These are phyloP conservation scores for Marchantia polymorpha DNA, from an alignment of 225 moss, liverwort and hornwort genomes.

Conservation along the genomic window DNA sequence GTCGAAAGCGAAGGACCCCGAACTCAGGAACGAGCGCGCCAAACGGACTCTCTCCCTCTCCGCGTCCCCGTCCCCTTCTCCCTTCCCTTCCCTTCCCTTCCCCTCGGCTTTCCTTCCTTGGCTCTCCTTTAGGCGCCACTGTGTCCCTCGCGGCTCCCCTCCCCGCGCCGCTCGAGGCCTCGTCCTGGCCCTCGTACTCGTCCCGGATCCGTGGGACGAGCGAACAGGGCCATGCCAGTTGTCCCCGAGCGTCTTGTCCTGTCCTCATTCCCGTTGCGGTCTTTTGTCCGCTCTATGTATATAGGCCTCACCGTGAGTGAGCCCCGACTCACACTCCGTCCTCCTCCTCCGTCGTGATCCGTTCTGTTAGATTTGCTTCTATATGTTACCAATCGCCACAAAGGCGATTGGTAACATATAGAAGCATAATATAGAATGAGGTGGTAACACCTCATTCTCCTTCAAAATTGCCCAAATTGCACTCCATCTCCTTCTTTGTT, in stretches of 20 bases:
- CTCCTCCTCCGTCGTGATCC: too few species aligned
- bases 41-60: background rate
- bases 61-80: too few species aligned
- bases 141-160: background rate
- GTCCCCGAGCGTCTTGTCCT: background rate
- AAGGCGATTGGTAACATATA: too few species aligned
- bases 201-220: background rate
- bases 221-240: conserved; percentile 4
- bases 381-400: too few species aligned
- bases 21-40: background rate
- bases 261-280: conserved; percentile 7
- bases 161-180: background rate
- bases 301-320: too few species aligned
- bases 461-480: too few species aligned
- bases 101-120: background rate
- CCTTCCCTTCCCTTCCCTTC: background rate
- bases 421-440: too few species aligned
- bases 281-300: too few species aligned
- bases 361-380: too few species aligned
- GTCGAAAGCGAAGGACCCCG: background rate
- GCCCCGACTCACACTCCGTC: background rate
- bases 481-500: too few species aligned
- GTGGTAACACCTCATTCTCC: too few species aligned
- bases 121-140: too few species aligned
- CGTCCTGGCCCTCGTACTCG: background rate